A percentile compares a stretch with the other conserved stretches of the same genome.
phyloP scores from a whole-genome alignment of 148 eudicot genomes.

The Rhododendron kiyosumense region DNA sequence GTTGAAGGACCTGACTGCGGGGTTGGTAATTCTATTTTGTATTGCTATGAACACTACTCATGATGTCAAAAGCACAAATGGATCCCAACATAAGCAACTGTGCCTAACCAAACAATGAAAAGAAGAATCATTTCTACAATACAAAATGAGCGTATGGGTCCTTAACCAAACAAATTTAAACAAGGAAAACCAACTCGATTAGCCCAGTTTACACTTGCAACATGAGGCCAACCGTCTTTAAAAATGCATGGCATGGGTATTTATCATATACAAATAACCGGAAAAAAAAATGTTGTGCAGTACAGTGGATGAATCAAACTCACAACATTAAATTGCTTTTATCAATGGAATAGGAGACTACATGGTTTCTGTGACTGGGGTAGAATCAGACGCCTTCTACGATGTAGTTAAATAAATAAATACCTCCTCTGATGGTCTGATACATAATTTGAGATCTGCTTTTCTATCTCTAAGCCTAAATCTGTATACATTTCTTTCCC shows the following conservation, averaged over 20 bases:
- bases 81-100: not conserved
- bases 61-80: not conserved
- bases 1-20: not conserved
- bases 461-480: constrained; percentile 11
- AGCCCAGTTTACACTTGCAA: not conserved
- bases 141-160: not conserved
- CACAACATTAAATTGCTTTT: not conserved
- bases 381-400: not conserved
- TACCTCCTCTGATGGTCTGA: too few species aligned
- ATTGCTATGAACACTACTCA: not conserved
- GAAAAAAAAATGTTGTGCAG: not conserved
- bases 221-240: not conserved
- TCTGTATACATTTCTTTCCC: constrained; percentile 2
- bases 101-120: not conserved
- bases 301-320: not conserved
- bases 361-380: not conserved
- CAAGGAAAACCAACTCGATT: not conserved
- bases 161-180: not conserved
- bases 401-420: too few species aligned
- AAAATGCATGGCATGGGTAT: not conserved
- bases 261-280: not conserved
- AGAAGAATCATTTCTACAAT: not conserved
- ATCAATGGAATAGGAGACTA: not conserved
- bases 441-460: too few species aligned
- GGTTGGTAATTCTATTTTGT: not conserved